Percentiles rank a stretch among this genome's conserved stretches.
These are phyloP conservation scores for Alternaria arborescens DNA, from an alignment of 2,329 filamentous ascomycete genomes.

Conservation along the genomic window DNA sequence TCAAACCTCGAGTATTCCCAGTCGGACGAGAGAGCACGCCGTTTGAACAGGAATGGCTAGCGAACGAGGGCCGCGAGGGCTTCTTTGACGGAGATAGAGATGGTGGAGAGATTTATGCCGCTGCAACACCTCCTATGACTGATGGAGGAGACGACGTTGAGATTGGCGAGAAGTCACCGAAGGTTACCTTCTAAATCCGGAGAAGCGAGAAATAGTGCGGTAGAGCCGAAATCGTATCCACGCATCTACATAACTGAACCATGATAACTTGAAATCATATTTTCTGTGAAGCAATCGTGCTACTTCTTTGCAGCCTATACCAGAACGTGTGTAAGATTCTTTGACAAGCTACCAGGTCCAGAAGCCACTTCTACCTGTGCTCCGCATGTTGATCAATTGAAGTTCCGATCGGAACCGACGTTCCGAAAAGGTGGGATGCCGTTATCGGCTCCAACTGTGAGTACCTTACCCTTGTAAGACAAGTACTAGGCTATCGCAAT, in stretches of 20 bases:
- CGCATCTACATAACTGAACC: not conserved
- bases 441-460: constrained; percentile 9
- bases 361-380: not conserved
- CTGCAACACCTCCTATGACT: constrained; percentile 23
- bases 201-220: not conserved
- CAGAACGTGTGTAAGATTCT: not conserved
- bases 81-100: constrained; percentile 43
- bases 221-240: not conserved
- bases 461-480: constrained; percentile 5
- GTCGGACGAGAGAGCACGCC: constrained; percentile 28
- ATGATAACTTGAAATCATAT: not conserved
- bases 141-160: constrained; percentile 21
- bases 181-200: constrained; percentile 10
- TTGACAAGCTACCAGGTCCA: not conserved
- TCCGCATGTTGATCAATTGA: not conserved
- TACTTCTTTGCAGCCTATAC: not conserved
- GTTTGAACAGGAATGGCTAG: constrained; percentile 30
- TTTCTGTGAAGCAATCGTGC: not conserved
- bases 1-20: constrained; percentile 31
- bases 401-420: not conserved
- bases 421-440: constrained; percentile 12
- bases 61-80: constrained; percentile 38
- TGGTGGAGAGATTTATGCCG: constrained; percentile 17
- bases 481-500: constrained; percentile 4
- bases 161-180: constrained; percentile 19